Percentiles rank a stretch among this genome's conserved stretches.
Conservation (phyloP, 1,284 basidiomycete genomes). For the Trichosporon sp. region DNA sequence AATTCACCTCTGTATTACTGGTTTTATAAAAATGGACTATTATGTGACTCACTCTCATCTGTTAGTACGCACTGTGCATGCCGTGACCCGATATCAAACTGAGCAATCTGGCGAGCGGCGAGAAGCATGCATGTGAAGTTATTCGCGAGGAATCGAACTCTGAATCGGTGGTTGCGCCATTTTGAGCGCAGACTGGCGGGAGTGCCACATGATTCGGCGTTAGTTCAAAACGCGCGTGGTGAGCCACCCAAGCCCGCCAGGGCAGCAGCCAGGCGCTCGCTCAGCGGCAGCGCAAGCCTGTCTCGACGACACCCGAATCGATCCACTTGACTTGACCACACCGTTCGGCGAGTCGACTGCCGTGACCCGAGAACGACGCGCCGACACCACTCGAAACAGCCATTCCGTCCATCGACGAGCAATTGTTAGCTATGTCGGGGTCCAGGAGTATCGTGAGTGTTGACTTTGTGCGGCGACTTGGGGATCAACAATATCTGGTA, state of each 20-base stretch:
- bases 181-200: background rate
- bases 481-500: no score
- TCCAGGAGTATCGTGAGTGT: constrained; percentile 30
- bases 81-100: background rate
- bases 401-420: constrained; percentile 9
- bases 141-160: background rate
- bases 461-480: no score
- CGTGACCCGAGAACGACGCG: background rate
- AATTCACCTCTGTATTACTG: background rate
- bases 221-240: constrained; percentile 2
- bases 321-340: background rate
- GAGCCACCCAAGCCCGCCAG: background rate
- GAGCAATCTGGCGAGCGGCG: no score
- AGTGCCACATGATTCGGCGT: constrained; percentile 1
- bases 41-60: background rate
- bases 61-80: background rate
- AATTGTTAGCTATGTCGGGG: constrained; percentile 20
- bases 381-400: background rate
- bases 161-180: background rate
- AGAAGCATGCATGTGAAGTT: no score
- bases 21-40: background rate
- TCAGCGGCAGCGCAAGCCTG: background rate
- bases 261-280: background rate
- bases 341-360: background rate
- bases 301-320: background rate